Evolutionary conservation across 495 filamentous ascomycete species (phyloP).

Genomic region (Hypoxylon lenormandii): DNA sequence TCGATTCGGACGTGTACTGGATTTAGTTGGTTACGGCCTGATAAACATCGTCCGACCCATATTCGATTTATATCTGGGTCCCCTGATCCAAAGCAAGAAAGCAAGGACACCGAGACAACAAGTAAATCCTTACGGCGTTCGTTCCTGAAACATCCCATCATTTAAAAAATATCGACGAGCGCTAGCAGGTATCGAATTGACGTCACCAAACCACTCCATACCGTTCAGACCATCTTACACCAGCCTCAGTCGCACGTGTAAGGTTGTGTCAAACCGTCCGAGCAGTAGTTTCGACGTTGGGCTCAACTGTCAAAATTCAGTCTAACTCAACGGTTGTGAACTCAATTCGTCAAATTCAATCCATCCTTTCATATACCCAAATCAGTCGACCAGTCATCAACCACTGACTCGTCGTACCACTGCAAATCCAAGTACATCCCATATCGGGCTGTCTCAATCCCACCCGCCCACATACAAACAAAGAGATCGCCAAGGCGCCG

Average conservation of each 20-base stretch:
- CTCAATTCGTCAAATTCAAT: conserved; percentile 23
- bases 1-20: conserved; percentile 8
- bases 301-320: conserved; percentile 9
- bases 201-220: conserved; percentile 27
- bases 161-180: conserved; percentile 29
- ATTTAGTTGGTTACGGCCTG: conserved; percentile 1
- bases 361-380: conserved; percentile 3
- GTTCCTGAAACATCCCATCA: conserved; percentile 36
- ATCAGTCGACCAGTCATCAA: background rate
- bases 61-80: conserved; percentile 15
- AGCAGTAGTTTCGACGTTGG: conserved; percentile 7
- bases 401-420: conserved; percentile 29
- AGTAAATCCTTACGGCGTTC: conserved; percentile 33
- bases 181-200: conserved; percentile 30
- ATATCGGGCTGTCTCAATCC: conserved; percentile 20
- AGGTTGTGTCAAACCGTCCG: conserved; percentile 5
- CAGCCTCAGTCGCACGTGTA: conserved; percentile 28
- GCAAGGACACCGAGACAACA: conserved; percentile 7
- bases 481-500: conserved; percentile 44
- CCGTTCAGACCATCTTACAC: conserved; percentile 4
- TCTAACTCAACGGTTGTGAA: conserved; percentile 20
- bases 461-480: conserved; percentile 31
- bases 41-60: conserved; percentile 16
- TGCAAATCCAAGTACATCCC: conserved; percentile 14
- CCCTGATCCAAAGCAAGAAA: conserved; percentile 10